Conservation (phyloP, 1,139 yeast species). For the Yamadazyma buinensis region DNA sequence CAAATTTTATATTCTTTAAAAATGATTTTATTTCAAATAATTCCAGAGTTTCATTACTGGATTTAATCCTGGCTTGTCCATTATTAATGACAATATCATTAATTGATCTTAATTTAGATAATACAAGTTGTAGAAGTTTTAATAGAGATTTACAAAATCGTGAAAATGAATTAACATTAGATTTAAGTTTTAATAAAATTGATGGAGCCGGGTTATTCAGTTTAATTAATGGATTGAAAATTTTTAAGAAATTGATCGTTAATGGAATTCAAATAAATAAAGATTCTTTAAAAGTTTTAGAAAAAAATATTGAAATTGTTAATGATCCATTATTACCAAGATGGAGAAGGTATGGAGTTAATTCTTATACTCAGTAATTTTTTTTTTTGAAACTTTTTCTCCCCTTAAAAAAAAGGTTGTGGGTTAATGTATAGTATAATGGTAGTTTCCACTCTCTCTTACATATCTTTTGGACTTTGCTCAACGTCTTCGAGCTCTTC, state of each 20-base stretch:
- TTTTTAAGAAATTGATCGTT: constrained; percentile 22
- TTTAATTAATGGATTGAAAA: constrained; percentile 18
- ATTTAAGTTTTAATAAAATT: constrained; percentile 35
- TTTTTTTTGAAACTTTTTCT: no score
- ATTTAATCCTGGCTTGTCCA: constrained; percentile 24
- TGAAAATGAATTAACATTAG: constrained; percentile 20
- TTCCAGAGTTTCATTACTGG: constrained; percentile 17
- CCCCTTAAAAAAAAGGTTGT: no score
- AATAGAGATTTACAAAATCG: constrained; percentile 19
- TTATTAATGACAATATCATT: constrained; percentile 22
- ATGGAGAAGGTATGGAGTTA: constrained; percentile 39
- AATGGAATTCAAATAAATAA: constrained; percentile 35
- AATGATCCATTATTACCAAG: constrained; percentile 25
- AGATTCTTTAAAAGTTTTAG: constrained; percentile 26
- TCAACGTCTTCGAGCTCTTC: no score
- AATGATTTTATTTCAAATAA: constrained; percentile 20
- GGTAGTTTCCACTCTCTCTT: no score
- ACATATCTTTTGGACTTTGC: no score
- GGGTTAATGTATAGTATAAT: no score
- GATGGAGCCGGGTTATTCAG: constrained; percentile 41
- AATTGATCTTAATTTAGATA: constrained; percentile 38
- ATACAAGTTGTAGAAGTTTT: constrained; percentile 30
- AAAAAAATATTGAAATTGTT: constrained; percentile 16
- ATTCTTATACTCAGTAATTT: constrained; percentile 20
- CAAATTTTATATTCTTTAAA: constrained; percentile 28